These are phyloP conservation scores for Candida yuanshanica DNA, from an alignment of 805 yeast species.

Conservation along the genomic window DNA sequence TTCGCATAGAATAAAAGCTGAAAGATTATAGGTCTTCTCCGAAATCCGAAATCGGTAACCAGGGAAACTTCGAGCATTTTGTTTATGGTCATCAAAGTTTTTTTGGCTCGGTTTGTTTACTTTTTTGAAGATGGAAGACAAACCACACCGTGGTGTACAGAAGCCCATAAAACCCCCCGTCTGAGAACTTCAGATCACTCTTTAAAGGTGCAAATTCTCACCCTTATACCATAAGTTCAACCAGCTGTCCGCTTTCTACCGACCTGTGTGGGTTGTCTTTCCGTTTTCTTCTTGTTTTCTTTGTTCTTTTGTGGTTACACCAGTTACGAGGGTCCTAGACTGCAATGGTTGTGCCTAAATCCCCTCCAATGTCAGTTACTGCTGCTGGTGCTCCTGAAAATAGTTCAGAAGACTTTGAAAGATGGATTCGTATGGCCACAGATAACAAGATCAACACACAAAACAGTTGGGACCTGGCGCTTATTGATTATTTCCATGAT, in stretches of 20 bases:
- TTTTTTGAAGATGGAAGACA: conserved; percentile 1
- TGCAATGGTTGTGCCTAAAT: conserved; percentile 20
- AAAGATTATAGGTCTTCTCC: no score
- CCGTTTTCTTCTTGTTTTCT: not conserved
- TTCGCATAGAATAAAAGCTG: no score
- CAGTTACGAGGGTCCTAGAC: not conserved
- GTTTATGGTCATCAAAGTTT: not conserved
- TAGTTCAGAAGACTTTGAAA: conserved; percentile 42
- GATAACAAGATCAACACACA: conserved; percentile 78
- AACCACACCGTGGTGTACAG: not conserved
- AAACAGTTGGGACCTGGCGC: conserved; percentile 86
- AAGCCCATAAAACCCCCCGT: no score
- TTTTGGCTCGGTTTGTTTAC: conserved; percentile 5
- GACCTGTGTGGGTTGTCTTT: not conserved
- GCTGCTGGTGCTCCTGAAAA: conserved; percentile 4
- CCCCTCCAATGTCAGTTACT: conserved; percentile 6
- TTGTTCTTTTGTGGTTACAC: not conserved
- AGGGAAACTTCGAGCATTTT: not conserved
- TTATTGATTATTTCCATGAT: conserved; percentile 89
- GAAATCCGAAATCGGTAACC: no score
- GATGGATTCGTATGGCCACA: conserved; percentile 79
- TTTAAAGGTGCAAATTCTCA: no score
- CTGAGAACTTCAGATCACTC: not conserved
- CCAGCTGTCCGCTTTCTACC: no score
- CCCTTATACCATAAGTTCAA: no score